Conservation (phyloP, 2,329 filamentous ascomycete genomes). For the Epichloe typhina region DNA sequence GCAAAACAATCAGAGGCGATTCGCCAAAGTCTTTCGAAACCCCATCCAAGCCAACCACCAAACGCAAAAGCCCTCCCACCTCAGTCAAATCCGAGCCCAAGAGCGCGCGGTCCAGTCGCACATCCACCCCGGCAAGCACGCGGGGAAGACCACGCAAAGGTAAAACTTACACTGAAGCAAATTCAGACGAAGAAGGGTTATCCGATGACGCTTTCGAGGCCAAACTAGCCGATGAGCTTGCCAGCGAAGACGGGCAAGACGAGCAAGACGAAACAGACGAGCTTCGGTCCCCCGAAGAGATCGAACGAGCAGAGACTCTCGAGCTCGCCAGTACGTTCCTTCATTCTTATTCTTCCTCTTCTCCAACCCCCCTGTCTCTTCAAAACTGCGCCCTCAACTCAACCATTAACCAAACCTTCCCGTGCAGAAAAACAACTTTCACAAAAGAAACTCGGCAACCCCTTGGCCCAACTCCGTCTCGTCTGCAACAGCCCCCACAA, state of each 20-base stretch:
- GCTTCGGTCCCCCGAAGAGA: slow-evolving; percentile 39
- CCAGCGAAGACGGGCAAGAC: slow-evolving; percentile 21
- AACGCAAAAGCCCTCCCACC: slow-evolving; percentile 20
- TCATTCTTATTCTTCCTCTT: neutral
- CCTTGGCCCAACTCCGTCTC: slow-evolving; percentile 78
- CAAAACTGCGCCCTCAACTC: neutral
- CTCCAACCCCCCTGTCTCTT: too few relatives aligned
- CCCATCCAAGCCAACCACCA: slow-evolving; percentile 13
- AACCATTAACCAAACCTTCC: neutral
- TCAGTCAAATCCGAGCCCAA: slow-evolving; percentile 37
- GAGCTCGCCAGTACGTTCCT: slow-evolving; percentile 57
- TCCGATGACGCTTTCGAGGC: slow-evolving; percentile 78
- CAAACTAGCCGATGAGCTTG: slow-evolving; percentile 53
- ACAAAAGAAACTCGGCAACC: slow-evolving; percentile 85
- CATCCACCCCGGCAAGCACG: slow-evolving; percentile 55
- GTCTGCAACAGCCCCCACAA: slow-evolving; percentile 93
- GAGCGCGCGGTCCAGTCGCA: slow-evolving; percentile 59
- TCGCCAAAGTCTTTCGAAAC: slow-evolving; percentile 6
- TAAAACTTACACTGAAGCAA: slow-evolving; percentile 36
- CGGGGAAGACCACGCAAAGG: slow-evolving; percentile 38
- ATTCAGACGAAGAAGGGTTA: slow-evolving; percentile 47
- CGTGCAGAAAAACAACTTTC: slow-evolving; percentile 69
- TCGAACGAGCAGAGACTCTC: slow-evolving; percentile 52
- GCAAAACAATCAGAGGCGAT: slow-evolving; percentile 15
- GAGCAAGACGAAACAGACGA: slow-evolving; percentile 17